Conservation (phyloP, 2,329 filamentous ascomycete species). For the Gremmenia infestans region DNA sequence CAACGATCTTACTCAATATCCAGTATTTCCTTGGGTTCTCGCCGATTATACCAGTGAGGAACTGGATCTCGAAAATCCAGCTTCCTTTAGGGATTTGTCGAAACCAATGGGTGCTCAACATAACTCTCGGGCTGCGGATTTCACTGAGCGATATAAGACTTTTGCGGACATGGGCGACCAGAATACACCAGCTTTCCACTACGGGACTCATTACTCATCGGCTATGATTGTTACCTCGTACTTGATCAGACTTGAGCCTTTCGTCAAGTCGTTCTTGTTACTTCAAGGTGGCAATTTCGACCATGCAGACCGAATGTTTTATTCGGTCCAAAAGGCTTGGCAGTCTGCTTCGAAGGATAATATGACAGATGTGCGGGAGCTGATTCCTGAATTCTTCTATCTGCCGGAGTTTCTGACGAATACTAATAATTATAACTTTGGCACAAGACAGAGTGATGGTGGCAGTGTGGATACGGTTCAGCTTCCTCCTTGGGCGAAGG, state of each 20-base stretch:
- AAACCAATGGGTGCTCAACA: constrained; percentile 97
- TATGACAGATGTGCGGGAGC: constrained; percentile 88
- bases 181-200: constrained; percentile 78
- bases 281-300: constrained; percentile 96
- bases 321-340: constrained; percentile 89
- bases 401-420: constrained; percentile 94
- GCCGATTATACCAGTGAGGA: constrained; percentile 95
- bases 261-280: constrained; percentile 90
- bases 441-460: constrained; percentile 73
- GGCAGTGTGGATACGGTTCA: constrained; percentile 79
- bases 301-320: constrained; percentile 91
- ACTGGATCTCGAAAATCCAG: constrained; percentile 77
- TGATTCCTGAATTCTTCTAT: constrained; percentile 97
- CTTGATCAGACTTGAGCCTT: constrained; percentile 88
- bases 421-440: constrained; percentile 91
- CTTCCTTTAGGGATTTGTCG: constrained; percentile 82
- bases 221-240: constrained; percentile 99
- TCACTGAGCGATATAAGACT: constrained; percentile 77
- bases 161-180: constrained; percentile 86
- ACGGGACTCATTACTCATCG: constrained; percentile 97
- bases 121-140: constrained; percentile 67
- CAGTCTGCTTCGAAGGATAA: constrained; percentile 82
- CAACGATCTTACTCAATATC: constrained; percentile 97
- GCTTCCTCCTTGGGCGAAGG: constrained; percentile 95
- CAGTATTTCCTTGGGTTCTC: constrained; percentile 95